These are phyloP conservation scores for Lolium perenne DNA, from an alignment of 176 grass and related monocot species.

Conservation along the genomic window DNA sequence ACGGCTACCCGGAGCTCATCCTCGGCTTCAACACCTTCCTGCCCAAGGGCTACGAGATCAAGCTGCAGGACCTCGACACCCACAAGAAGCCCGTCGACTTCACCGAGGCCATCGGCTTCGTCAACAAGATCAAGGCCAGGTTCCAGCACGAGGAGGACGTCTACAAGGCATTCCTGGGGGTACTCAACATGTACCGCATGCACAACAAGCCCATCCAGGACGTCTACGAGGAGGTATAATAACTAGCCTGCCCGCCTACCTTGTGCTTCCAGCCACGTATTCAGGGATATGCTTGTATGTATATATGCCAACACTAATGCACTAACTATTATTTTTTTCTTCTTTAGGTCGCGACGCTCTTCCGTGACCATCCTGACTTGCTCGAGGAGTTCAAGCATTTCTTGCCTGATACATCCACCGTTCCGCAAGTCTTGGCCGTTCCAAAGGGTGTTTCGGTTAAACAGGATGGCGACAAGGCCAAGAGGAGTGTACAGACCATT, in stretches of 20 bases:
- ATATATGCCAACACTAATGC: background rate
- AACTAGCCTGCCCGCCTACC: background rate
- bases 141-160: constrained; percentile 69
- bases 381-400: constrained; percentile 77
- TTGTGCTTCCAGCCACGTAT: background rate
- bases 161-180: constrained; percentile 78
- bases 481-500: constrained; percentile 41
- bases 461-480: constrained; percentile 47
- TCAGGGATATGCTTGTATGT: background rate
- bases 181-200: constrained; percentile 83
- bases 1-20: constrained; percentile 70
- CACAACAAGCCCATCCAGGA: constrained; percentile 68
- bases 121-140: constrained; percentile 80
- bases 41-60: constrained; percentile 79
- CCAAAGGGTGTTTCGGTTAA: constrained; percentile 27
- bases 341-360: constrained; percentile 63
- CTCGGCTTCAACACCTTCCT: constrained; percentile 86
- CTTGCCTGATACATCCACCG: constrained; percentile 59
- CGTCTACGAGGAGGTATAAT: constrained; percentile 60
- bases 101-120: constrained; percentile 78
- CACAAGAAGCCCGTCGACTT: constrained; percentile 87
- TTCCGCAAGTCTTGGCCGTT: constrained; percentile 32
- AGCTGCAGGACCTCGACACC: constrained; percentile 60
- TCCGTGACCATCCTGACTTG: constrained; percentile 65
- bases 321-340: background rate